Conservation (phyloP, 148 eudicot genomes). For the Arbutus unedo region DNA sequence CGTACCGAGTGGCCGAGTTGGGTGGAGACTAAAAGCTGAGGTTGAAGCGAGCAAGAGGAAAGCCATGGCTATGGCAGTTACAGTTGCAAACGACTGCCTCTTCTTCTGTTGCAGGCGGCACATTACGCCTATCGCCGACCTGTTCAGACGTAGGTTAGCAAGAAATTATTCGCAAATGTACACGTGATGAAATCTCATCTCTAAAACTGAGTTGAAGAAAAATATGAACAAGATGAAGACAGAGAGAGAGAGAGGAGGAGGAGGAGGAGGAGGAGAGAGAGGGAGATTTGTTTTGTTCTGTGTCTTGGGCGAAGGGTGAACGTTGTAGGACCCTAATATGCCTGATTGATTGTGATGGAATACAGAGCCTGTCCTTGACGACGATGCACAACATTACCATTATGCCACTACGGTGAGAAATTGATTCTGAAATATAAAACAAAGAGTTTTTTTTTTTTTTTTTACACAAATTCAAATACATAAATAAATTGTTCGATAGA, state of each 20-base stretch:
- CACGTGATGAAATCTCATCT: not conserved
- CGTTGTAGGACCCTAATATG: not conserved
- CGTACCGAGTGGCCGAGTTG: slow-evolving; percentile 11
- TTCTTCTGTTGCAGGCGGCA: not conserved
- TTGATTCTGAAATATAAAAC: not conserved
- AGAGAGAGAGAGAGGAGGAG: not conserved
- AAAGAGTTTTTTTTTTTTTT: too few relatives aligned
- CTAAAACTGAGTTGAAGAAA: not conserved
- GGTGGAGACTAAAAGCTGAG: not conserved
- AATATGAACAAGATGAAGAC: not conserved
- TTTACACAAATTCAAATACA: too few relatives aligned
- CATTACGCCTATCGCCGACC: slow-evolving; percentile 11
- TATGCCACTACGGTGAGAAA: slow-evolving; percentile 1
- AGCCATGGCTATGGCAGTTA: not conserved
- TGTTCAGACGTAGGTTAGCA: not conserved
- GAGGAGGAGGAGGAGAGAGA: not conserved
- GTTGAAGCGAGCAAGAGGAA: slow-evolving; percentile 3
- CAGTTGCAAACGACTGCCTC: not conserved
- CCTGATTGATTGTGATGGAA: not conserved
- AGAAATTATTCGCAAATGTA: not conserved
- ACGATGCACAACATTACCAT: not conserved
- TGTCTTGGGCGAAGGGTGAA: not conserved
- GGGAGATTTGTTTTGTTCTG: not conserved
- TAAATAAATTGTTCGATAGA: too few relatives aligned
- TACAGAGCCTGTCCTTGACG: not conserved